phyloP scores from a whole-genome alignment of 306 rosid genomes.

The Macrotyloma uniflorum region DNA sequence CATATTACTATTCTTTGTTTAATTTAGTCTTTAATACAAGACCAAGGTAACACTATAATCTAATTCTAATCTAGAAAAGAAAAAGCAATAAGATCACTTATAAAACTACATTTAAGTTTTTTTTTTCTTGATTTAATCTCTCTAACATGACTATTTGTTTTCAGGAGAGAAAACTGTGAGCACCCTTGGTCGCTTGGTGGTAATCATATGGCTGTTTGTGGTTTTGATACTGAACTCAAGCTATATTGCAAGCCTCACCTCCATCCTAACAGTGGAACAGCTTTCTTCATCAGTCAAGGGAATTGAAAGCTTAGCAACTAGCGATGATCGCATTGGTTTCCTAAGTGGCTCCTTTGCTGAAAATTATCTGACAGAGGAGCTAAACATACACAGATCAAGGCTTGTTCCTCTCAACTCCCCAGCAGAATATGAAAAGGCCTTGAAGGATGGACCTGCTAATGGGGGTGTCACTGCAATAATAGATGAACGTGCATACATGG shows the following conservation, averaged over 20 bases:
- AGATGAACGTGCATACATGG: slow-evolving; percentile 76
- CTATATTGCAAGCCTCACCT: slow-evolving; percentile 81
- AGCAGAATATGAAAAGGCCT: slow-evolving; percentile 60
- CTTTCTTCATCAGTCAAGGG: slow-evolving; percentile 75
- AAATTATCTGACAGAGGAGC: slow-evolving; percentile 60
- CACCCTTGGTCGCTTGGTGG: slow-evolving; percentile 73
- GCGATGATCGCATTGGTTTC: slow-evolving; percentile 68
- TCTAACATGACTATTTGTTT: background rate
- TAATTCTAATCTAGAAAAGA: too few species aligned
- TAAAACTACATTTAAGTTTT: background rate
- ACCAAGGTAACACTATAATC: too few species aligned
- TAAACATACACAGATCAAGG: slow-evolving; percentile 59
- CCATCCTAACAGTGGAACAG: slow-evolving; percentile 80
- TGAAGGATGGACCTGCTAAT: slow-evolving; percentile 59
- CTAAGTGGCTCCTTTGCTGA: slow-evolving; percentile 66
- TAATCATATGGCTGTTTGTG: slow-evolving; percentile 80
- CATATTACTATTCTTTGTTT: too few species aligned
- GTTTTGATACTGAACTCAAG: slow-evolving; percentile 80
- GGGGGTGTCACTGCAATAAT: slow-evolving; percentile 79
- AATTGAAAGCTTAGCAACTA: slow-evolving; percentile 56
- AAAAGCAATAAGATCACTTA: background rate
- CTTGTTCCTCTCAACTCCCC: slow-evolving; percentile 59
- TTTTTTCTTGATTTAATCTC: background rate
- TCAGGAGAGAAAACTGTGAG: slow-evolving; percentile 75
- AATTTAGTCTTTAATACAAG: too few species aligned